These are phyloP conservation scores for Rhodomyrtus psidioides DNA, from an alignment of 441 rosid species.

Conservation along the genomic window DNA sequence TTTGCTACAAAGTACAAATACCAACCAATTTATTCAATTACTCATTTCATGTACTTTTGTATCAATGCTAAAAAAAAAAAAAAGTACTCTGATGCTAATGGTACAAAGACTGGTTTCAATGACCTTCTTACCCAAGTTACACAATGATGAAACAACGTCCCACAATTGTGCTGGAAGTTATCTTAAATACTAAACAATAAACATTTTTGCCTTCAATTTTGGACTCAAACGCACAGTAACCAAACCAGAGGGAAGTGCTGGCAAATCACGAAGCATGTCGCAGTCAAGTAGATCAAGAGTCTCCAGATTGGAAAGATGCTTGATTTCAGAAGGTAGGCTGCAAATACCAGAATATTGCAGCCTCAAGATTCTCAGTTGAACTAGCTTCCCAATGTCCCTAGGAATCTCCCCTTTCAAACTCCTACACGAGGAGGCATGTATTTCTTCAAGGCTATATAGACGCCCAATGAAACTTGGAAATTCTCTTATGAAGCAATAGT, in stretches of 20 bases:
- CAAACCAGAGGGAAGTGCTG: not conserved
- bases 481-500: not conserved
- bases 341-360: accelerated
- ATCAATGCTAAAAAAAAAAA: no score
- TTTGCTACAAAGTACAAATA: no score
- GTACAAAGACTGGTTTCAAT: no score
- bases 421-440: no score
- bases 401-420: not conserved
- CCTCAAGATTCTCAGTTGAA: not conserved
- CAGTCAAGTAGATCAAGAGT: not conserved
- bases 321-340: not conserved
- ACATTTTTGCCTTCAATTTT: not conserved
- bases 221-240: not conserved
- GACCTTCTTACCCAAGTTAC: no score
- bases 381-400: accelerated
- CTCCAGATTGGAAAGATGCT: not conserved
- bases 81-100: no score
- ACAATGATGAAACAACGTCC: no score
- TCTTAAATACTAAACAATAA: no score
- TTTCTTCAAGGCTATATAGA: not conserved
- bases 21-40: no score
- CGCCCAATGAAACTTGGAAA: not conserved
- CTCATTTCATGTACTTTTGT: no score
- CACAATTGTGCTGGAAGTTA: no score
- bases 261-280: not conserved